Base-by-base conservation (phyloP, 208 protist species). In the Leishmania arabica region DNA sequence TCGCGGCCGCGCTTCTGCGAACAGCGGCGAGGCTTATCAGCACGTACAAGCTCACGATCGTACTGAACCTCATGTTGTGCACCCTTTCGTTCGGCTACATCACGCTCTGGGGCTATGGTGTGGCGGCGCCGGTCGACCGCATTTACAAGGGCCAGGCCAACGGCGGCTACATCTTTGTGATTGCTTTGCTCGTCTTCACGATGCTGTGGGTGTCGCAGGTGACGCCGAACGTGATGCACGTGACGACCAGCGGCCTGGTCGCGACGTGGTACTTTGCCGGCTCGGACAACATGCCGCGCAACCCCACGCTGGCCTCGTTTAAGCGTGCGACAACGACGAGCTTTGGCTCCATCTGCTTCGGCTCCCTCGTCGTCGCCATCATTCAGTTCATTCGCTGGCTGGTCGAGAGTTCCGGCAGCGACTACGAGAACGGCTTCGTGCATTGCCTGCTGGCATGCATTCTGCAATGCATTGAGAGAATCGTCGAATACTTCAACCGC, bases 291-390 rank as follows among this genome's bases (percentile, higher is more conserved):
- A 94, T 94, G 89, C 94, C 94, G 19, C 78, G 71, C 31, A 91
- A 94, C 79, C 93, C 95, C 8, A 95, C 94, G 34, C 2, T 93
- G 8, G 85, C 86, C 37, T 91, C 93, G 19, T 92, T 98, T 54
- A 90, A 88, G 73, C 88, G 96, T 2, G 90, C 94, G n/a, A 80
- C 77, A 24, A 97, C 94, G 17, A 97, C 92, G 19, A 95, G 90
- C 78, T 93, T 98, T 60, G 96, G 96, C 64, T 95, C 92, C 79
- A 96, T 98, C 79, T 98, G 96, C 87, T 97, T 98, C 78, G 96
- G 96, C 56, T 97, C 92, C 31, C 92, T 98, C 77, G 70, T 98
- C 75, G 96, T 98, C 24, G 96, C 96, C 3, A 65, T 96, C 60
- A 88, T 98, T 19, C 88, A 96, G 77, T 88, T 96, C 49, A 7